Evolutionary conservation across 345 rosid species (phyloP), one percentile per base, ranked within the genome.

Genomic region (Arabidopsis suecica): DNA sequence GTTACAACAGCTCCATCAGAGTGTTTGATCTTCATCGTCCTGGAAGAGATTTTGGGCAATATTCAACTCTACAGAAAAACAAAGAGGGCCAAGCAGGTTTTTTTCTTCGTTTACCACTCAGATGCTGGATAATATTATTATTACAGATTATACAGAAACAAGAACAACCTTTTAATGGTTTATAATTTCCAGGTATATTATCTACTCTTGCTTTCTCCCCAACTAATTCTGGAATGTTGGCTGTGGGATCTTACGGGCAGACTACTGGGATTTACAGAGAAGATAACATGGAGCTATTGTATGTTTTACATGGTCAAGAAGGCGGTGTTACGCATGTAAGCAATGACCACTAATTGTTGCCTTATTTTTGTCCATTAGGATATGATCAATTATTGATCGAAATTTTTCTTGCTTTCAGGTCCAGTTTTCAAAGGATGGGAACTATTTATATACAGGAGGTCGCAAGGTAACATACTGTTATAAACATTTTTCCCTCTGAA

Each of bases 1-100:
- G 97, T 33, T 95, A 92, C 74, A 95, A 95, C 79, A 95, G 89
- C 83, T 81, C 83, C 58, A 45, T 95, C 7, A 87, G 99, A 82
- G 87, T 87, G 55, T 95, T 95, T 78, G 97, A 95, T 60, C 61
- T 95, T 74, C 99, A 95, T 75, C 96, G 94, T 53, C 99, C 99
- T 36, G 98, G 98, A 80, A 86, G 99, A 85, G 99, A 92, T 78
- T 92, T 88, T 59, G 68, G 76, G 41, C 89, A 85, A 61, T 82
- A 86, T 82, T 87, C 97, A 38, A 95, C 94, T 11, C 65, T 87
- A 58, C 87, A 92, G 71, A 88, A 88, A 81, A 88, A 90, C 20
- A 92, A 92, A 83, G 97, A 95, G 42, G 98, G 99, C 54, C 99
- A 95, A 82, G 81, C 93, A 71, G 98, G 99, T 90, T 5, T n/a